Evolutionary conservation across 352 stramenopile genomes (phyloP), one percentile per base, ranked within the genome.

Genomic region (Phytophthora fragariaefolia): DNA sequence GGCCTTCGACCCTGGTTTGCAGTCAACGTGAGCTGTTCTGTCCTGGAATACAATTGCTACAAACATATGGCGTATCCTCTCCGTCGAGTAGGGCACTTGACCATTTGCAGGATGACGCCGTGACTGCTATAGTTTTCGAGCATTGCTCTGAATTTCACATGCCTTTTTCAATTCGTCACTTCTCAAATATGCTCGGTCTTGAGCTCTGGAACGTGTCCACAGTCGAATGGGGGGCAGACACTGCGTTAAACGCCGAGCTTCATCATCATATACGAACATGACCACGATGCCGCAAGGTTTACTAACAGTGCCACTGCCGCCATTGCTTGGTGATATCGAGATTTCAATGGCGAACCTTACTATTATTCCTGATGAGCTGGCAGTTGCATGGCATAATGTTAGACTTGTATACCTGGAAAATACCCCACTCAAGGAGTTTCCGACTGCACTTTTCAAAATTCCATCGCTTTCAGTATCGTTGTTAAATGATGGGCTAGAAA

Each of bases 151-250:
- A 48, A 0, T 71, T 90, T 12, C 49, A 54, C 34, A 77, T 90
- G 51, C 73, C 82, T 7, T n/a, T 56, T 12, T 52, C 54, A 1
- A 58, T 90, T 17, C 56, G 46, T 4, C 32, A 28, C 1, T 90
- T 86, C 46, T 57, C 18, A 6, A 85, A 90, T 22, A 40, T 90
- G 4, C 53, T 88, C 2, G 75, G 76, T 13, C 38, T 90, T 45
- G 79, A 90, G 20, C 64, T 88, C 1, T 90, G 71, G 65, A 90
- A 90, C 48, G 78, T 77, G 10, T 83, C 82, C 1, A 56, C 89
- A 0, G 23, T 57, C 0, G 60, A 75, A 20, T 90, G 82, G 79
- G 56, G 52, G 0, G 20, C 13, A 0, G 64, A 84, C 0, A 74
- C 78, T 3, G 73, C 71, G 13, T 56, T 89, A 36, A 80, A 75